These are phyloP conservation scores for Triadica sebifera DNA, from an alignment of 345 rosid species.

Conservation along the genomic window DNA sequence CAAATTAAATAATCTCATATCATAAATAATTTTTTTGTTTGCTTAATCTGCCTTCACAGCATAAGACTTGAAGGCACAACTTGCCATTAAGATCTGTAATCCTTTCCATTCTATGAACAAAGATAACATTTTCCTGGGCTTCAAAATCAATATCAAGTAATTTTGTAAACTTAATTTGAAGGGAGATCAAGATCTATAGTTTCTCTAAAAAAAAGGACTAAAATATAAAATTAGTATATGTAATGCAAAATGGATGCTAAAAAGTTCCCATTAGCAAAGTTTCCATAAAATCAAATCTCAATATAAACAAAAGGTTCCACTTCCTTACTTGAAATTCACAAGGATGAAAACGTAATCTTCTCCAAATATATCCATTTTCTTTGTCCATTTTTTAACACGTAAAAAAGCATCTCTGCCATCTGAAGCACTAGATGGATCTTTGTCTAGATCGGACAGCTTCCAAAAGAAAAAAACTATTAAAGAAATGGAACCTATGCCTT, in stretches of 20 bases:
- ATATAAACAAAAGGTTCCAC: slow-evolving; percentile 4
- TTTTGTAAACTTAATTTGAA: not conserved
- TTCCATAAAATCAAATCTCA: slow-evolving; percentile 2
- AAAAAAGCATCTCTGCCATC: slow-evolving; percentile 96
- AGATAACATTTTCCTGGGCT: not conserved
- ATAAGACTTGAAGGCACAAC: too few relatives aligned
- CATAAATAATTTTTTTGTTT: not conserved
- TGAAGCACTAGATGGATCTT: slow-evolving; percentile 88
- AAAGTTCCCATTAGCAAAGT: slow-evolving; percentile 20
- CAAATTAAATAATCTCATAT: not conserved
- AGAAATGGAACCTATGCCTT: slow-evolving; percentile 71
- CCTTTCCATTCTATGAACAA: not conserved
- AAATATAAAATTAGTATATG: not conserved
- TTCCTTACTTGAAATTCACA: slow-evolving; percentile 79
- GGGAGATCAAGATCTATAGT: not conserved
- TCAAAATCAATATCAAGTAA: not conserved
- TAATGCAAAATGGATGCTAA: not conserved
- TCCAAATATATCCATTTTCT: slow-evolving; percentile 84
- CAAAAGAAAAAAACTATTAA: slow-evolving; percentile 98
- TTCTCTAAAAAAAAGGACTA: not conserved
- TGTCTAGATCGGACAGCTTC: slow-evolving; percentile 96
- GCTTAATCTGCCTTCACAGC: not conserved
- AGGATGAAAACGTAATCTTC: slow-evolving; percentile 91
- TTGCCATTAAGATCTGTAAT: too few relatives aligned
- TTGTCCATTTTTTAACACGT: slow-evolving; percentile 97